A percentile compares a stretch with the other conserved stretches of the same genome.
Conservation (phyloP, 306 rosid species). For the Vigna nakashimae region DNA sequence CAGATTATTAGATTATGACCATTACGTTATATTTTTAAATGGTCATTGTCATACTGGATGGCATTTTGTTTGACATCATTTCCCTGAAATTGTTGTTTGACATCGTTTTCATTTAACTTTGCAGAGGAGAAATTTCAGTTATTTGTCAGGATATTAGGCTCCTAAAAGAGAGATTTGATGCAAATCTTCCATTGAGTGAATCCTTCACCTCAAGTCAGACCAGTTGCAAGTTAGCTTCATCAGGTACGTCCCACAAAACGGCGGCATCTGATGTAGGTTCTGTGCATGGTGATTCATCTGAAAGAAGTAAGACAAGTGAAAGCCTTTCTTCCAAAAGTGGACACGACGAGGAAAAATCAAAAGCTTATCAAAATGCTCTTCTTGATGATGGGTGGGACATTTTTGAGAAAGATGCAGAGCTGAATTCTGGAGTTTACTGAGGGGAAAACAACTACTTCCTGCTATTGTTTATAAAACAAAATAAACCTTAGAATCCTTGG, state of each 20-base stretch:
- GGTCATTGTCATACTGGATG: slow-evolving; percentile 5
- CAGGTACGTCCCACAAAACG: slow-evolving; percentile 48
- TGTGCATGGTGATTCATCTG: slow-evolving; percentile 51
- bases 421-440: slow-evolving; percentile 16
- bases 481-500: slow-evolving; percentile 27
- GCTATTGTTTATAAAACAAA: slow-evolving; percentile 40
- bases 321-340: slow-evolving; percentile 37
- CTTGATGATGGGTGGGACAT: slow-evolving; percentile 83
- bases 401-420: slow-evolving; percentile 52
- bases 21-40: neutral
- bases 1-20: slow-evolving; percentile 20
- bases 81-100: neutral
- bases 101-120: slow-evolving; percentile 32
- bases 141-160: slow-evolving; percentile 75
- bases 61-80: neutral
- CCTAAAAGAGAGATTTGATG: slow-evolving; percentile 89
- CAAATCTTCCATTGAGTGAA: slow-evolving; percentile 78
- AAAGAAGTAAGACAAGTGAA: slow-evolving; percentile 34
- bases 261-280: slow-evolving; percentile 45
- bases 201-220: slow-evolving; percentile 90
- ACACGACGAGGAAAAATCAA: slow-evolving; percentile 42
- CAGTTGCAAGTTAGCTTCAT: slow-evolving; percentile 72
- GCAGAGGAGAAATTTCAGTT: slow-evolving; percentile 93
- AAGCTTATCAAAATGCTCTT: slow-evolving; percentile 52
- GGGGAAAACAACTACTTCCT: neutral